Base-by-base conservation (phyloP, 1,139 yeast genomes). In the Candida sp. region DNA sequence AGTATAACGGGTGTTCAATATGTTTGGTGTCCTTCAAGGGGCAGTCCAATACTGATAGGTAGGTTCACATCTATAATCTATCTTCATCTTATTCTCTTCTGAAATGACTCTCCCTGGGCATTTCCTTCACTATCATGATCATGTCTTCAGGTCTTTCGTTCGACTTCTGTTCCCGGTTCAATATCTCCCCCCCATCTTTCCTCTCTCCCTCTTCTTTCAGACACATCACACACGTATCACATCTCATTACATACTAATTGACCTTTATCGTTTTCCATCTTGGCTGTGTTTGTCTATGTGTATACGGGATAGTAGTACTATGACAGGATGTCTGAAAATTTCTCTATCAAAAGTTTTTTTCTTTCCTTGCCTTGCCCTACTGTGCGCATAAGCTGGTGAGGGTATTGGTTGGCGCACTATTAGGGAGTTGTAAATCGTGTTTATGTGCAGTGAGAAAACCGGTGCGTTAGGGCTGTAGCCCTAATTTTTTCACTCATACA, bases 191-290 rank as follows among this genome's bases (percentile, higher is more conserved):
- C 12, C 12, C 37, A 3, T 22, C 3, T 11, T 17, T 26, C 22
- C 9, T 17, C 3, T 35, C 41, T 25, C 26, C 26, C 26, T 23
- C 23, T 37, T 6, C n/a, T 8, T 22, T 3, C 17, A 17, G 17
- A 17, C 17, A 17, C 17, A 17, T 17, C 17, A 17, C 17, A 17
- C 17, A 17, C 17, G 17, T 2, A 17, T 17, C 17, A 17, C 17
- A 17, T 6, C 11, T 7, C 46, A 39, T 12, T 39, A 88, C 97
- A 80, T 89, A 90, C 98, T 84, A 93, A 88, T 86, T 91, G 96
- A 82, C 99, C 99, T 86, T 91, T 91, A 82, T 94, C 98, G 99
- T 94, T 94, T 88, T 94, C 98, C 99, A 94, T 94, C 75, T 82
- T 91, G 89, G 65, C 59, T 51, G 52, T 49, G 40, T 51, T 51